Evolutionary conservation across 2,329 filamentous ascomycete genomes (phyloP), one percentile per base, ranked within the genome.

Genomic region (Ustulina deusta): DNA sequence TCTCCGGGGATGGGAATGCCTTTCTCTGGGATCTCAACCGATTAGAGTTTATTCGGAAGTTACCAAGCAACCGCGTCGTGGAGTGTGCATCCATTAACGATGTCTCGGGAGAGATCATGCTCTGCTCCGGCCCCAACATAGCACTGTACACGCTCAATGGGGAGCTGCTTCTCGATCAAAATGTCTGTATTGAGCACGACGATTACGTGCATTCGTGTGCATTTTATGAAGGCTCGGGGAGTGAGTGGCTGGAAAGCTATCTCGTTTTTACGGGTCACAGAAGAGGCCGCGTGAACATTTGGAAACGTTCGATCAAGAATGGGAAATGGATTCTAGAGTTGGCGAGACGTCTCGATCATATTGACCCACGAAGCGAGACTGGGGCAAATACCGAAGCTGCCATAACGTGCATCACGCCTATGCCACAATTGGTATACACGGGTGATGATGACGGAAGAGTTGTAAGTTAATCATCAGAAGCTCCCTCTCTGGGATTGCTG

Each of bases 1-100:
- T 92, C 0, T 94, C 92, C 0, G 86, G 86, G 0, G 93, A 97
- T 75, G 94, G 94, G 0, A 90, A 93, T 44, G 90, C 94, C 11
- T 90, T 97, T 75, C 84, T 98, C 3, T 99, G 96, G 96, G 96
- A 98, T 78, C 85, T 99, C 3, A 99, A 98, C 78, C 89, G 93
- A 17, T 87, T 94, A 13, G 92, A 93, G 60, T 97, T 97, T 75
- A 90, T 98, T 6, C 89, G 93, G 51, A 91, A 89, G 78, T 83
- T 95, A 25, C 89, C 89, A 0, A 79, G 84, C 17, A 83, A 84
- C 2, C 84, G 87, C 4, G 80, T 84, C 0, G 83, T 88, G 1
- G 88, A 97, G 80, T 95, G 92, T 72, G 93, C 93, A 0, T 86
- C 87, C 11, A 94, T 99, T 79, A 97, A 97, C 77, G 94, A 97